Percentiles rank a stretch among this genome's conserved stretches.
Evolutionary conservation across 768 basidiomycete species (phyloP).

Genomic region (Sistotremastrum suecicum): DNA sequence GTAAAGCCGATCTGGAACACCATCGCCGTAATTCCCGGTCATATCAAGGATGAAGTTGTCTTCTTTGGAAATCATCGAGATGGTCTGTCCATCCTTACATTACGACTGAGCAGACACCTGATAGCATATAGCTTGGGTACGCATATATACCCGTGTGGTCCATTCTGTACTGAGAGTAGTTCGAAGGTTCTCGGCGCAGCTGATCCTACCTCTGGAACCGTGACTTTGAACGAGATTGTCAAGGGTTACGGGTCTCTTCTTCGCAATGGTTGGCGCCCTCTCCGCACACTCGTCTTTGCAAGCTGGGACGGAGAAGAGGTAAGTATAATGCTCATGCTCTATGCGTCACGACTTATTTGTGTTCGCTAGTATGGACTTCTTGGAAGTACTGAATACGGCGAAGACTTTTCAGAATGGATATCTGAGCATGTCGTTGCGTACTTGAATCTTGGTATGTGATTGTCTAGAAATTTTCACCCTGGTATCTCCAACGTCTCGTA

Average conservation of each 20-base stretch:
- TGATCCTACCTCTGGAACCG: conserved; percentile 73
- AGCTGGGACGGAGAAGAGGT: conserved; percentile 67
- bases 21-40: conserved; percentile 72
- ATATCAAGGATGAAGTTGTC: conserved; percentile 73
- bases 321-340: conserved; percentile 4
- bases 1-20: conserved; percentile 88
- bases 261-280: conserved; percentile 67
- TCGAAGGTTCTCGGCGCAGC: conserved; percentile 58
- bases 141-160: background rate
- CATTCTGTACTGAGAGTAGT: no score
- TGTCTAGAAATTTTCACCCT: background rate
- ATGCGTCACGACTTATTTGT: background rate
- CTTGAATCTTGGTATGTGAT: conserved; percentile 52
- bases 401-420: conserved; percentile 81
- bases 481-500: conserved; percentile 7
- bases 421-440: conserved; percentile 72
- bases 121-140: conserved; percentile 9
- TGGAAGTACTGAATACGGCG: conserved; percentile 88
- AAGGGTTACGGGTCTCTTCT: conserved; percentile 58
- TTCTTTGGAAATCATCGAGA: conserved; percentile 84
- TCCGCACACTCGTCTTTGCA: conserved; percentile 59
- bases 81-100: conserved; percentile 28
- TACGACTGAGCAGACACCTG: background rate
- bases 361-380: conserved; percentile 42
- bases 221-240: conserved; percentile 62